phyloP scores from a whole-genome alignment of 2,329 filamentous ascomycete species.

The Penicillium sclerotiorum region DNA sequence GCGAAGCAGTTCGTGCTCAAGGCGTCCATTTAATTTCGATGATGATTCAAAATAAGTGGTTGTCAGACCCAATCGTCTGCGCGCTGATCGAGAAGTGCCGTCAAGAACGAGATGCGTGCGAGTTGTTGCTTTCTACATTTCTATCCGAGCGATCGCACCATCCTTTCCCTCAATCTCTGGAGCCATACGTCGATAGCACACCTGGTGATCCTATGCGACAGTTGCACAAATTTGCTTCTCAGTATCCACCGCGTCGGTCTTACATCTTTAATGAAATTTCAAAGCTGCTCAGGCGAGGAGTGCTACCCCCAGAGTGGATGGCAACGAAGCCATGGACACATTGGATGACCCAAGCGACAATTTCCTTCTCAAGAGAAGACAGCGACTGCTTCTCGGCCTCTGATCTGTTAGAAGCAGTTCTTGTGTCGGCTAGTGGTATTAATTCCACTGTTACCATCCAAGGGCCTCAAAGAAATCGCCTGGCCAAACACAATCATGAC shows the following conservation, averaged over 20 bases:
- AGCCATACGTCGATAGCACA: slow-evolving; percentile 18
- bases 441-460: neutral
- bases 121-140: slow-evolving; percentile 36
- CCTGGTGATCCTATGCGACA: slow-evolving; percentile 34
- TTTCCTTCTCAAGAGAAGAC: slow-evolving; percentile 41
- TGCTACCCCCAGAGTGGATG: slow-evolving; percentile 44
- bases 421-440: slow-evolving; percentile 33
- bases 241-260: slow-evolving; percentile 20
- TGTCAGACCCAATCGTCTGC: slow-evolving; percentile 35
- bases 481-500: neutral
- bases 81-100: slow-evolving; percentile 37
- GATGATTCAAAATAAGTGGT: slow-evolving; percentile 40
- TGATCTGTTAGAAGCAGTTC: slow-evolving; percentile 35
- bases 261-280: slow-evolving; percentile 40
- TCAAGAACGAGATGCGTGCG: slow-evolving; percentile 40
- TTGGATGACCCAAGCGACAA: slow-evolving; percentile 40
- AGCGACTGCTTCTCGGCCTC: slow-evolving; percentile 35
- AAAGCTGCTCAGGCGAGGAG: slow-evolving; percentile 35
- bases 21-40: slow-evolving; percentile 42
- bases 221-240: slow-evolving; percentile 33
- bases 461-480: neutral
- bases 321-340: slow-evolving; percentile 41
- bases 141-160: slow-evolving; percentile 31
- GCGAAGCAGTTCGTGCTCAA: slow-evolving; percentile 44
- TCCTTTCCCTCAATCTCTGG: slow-evolving; percentile 32